These are phyloP conservation scores for Ophiobolus disseminans DNA, from an alignment of 2,329 filamentous ascomycete genomes.

Conservation along the genomic window DNA sequence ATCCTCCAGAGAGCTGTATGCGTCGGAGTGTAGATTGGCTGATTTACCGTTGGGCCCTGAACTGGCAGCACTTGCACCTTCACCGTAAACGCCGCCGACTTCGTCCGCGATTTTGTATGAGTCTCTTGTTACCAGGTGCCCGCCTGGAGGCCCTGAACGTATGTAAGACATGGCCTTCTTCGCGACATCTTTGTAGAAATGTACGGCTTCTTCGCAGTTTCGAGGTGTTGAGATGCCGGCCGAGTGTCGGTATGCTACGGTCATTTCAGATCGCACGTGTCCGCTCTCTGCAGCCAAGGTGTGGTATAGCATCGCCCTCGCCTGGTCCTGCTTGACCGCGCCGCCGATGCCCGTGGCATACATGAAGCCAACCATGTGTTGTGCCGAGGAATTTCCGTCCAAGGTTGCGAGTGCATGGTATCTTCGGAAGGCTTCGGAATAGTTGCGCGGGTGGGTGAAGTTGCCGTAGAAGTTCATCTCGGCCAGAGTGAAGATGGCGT, in stretches of 20 bases:
- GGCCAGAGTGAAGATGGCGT: slow-evolving; percentile 87
- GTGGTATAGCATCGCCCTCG: slow-evolving; percentile 90
- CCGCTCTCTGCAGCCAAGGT: slow-evolving; percentile 88
- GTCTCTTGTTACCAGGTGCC: slow-evolving; percentile 77
- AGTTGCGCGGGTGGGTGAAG: slow-evolving; percentile 83
- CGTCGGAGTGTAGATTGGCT: slow-evolving; percentile 75
- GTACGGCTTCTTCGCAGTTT: slow-evolving; percentile 82
- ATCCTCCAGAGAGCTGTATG: slow-evolving; percentile 87
- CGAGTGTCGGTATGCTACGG: slow-evolving; percentile 84
- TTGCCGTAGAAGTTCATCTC: slow-evolving; percentile 98
- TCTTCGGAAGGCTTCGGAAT: slow-evolving; percentile 77
- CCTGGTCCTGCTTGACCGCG: slow-evolving; percentile 83
- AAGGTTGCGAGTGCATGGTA: slow-evolving; percentile 79
- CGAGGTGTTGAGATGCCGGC: slow-evolving; percentile 84
- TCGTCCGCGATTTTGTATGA: slow-evolving; percentile 89
- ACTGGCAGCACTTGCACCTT: slow-evolving; percentile 89
- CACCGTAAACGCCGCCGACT: slow-evolving; percentile 89
- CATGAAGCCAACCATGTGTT: slow-evolving; percentile 95
- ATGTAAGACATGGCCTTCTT: slow-evolving; percentile 91
- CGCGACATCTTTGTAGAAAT: slow-evolving; percentile 91
- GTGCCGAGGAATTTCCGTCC: slow-evolving; percentile 87
- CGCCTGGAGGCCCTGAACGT: slow-evolving; percentile 87
- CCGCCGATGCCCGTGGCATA: slow-evolving; percentile 91
- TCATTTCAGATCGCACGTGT: slow-evolving; percentile 90
- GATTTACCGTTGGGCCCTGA: slow-evolving; percentile 82